Evolutionary conservation across 1,284 basidiomycete genomes (phyloP).

Genomic region (Wallemia ichthyophaga): DNA sequence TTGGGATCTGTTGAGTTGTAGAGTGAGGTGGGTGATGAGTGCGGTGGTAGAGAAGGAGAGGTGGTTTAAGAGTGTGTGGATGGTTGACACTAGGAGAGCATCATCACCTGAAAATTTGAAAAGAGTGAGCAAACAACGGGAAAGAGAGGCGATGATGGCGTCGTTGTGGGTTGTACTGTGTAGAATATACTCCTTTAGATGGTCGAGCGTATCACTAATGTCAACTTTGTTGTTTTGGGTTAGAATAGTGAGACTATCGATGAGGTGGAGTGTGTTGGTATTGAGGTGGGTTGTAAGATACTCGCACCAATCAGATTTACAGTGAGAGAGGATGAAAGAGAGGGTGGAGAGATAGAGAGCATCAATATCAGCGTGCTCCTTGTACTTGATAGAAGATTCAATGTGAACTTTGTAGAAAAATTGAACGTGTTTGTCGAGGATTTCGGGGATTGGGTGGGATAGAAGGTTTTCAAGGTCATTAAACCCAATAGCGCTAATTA

Average conservation of each 20-base stretch:
- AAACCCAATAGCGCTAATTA: background rate
- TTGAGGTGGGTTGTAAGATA: background rate
- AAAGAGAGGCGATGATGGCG: background rate
- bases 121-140: background rate
- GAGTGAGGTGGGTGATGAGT: slow-evolving; percentile 47
- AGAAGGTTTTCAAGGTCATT: background rate
- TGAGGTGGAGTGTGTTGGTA: background rate
- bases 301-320: background rate
- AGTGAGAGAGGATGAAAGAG: background rate
- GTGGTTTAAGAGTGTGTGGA: slow-evolving; percentile 82
- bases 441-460: background rate
- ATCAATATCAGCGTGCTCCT: background rate
- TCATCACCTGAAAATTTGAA: slow-evolving; percentile 17
- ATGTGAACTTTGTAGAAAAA: background rate
- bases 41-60: slow-evolving; percentile 57
- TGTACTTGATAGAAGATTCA: background rate
- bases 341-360: background rate
- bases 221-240: background rate
- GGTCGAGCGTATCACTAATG: background rate
- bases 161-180: background rate
- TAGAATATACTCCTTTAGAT: background rate
- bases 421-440: background rate
- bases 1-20: slow-evolving; percentile 49
- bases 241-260: background rate
- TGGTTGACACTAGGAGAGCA: slow-evolving; percentile 71